Evolutionary conservation across 2,329 filamentous ascomycete species (phyloP).

Genomic region (Talaromyces rugulosus): DNA sequence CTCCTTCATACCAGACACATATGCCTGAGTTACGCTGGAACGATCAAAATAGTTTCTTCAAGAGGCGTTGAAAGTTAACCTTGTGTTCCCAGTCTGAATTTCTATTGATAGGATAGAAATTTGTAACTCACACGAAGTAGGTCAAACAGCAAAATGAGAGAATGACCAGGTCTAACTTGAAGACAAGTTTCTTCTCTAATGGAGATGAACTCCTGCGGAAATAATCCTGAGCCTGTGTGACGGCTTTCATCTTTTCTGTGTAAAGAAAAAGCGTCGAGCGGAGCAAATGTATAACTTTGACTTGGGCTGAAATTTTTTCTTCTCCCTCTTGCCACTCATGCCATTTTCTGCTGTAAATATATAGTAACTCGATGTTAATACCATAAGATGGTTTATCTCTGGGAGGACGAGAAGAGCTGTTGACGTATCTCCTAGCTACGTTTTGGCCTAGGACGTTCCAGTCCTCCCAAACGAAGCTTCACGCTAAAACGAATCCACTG

Average conservation of each 20-base stretch:
- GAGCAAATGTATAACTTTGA: too few relatives aligned
- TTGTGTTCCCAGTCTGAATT: background rate
- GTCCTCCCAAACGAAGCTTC: too few relatives aligned
- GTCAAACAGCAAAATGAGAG: slow-evolving; percentile 42
- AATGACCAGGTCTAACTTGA: slow-evolving; percentile 50
- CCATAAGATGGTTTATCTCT: background rate
- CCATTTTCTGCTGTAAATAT: too few relatives aligned
- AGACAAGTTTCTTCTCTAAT: slow-evolving; percentile 40
- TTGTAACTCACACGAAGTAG: slow-evolving; percentile 35
- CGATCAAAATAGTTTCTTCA: slow-evolving; percentile 42
- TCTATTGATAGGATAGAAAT: background rate
- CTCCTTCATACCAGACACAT: slow-evolving; percentile 32
- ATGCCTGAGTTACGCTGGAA: slow-evolving; percentile 48
- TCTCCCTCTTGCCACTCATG: too few relatives aligned
- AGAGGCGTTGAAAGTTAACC: background rate
- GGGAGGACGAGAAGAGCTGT: background rate
- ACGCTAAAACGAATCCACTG: too few relatives aligned
- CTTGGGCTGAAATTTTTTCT: too few relatives aligned
- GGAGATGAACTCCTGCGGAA: background rate
- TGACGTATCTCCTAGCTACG: background rate
- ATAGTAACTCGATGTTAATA: too few relatives aligned
- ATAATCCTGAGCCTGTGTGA: background rate
- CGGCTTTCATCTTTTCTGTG: background rate
- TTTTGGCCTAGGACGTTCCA: background rate
- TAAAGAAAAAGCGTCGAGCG: too few relatives aligned